A percentile compares a stretch with the other conserved stretches of the same genome.
Evolutionary conservation across 108 stramenopile genomes (phyloP).

Genomic region (Bacterosira constricta): DNA sequence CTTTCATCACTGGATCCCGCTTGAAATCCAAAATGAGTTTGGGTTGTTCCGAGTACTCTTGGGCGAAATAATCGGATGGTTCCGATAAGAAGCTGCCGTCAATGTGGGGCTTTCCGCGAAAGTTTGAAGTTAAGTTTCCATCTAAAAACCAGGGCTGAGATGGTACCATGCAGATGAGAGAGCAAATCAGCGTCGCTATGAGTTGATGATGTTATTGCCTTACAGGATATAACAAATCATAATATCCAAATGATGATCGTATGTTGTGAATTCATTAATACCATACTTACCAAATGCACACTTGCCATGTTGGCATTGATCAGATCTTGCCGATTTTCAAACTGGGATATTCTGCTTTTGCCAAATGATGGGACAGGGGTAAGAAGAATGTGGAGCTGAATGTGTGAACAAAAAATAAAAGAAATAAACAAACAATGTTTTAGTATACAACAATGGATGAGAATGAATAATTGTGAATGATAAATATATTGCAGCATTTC

Average conservation of each 20-base stretch:
- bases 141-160: slow-evolving; percentile 90
- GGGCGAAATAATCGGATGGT: slow-evolving; percentile 53
- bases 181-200: not conserved
- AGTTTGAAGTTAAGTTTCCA: slow-evolving; percentile 64
- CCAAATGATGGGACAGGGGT: slow-evolving; percentile 72
- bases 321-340: slow-evolving; percentile 69
- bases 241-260: not conserved
- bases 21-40: slow-evolving; percentile 69
- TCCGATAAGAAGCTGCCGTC: slow-evolving; percentile 81
- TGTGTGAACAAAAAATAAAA: slow-evolving; percentile 10
- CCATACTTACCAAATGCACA: slow-evolving; percentile 77
- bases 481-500: too few relatives aligned
- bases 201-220: not conserved
- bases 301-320: slow-evolving; percentile 90
- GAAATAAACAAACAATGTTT: not conserved
- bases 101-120: slow-evolving; percentile 62
- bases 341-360: slow-evolving; percentile 62
- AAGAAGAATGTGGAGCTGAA: slow-evolving; percentile 60
- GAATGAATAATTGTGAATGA: too few relatives aligned
- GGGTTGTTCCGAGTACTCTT: slow-evolving; percentile 6
- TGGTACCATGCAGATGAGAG: not conserved
- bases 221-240: not conserved
- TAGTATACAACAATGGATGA: not conserved
- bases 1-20: slow-evolving; percentile 63
- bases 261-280: not conserved